Base-by-base conservation (phyloP, 805 yeast species). In the Nadsonia fulvescens region DNA sequence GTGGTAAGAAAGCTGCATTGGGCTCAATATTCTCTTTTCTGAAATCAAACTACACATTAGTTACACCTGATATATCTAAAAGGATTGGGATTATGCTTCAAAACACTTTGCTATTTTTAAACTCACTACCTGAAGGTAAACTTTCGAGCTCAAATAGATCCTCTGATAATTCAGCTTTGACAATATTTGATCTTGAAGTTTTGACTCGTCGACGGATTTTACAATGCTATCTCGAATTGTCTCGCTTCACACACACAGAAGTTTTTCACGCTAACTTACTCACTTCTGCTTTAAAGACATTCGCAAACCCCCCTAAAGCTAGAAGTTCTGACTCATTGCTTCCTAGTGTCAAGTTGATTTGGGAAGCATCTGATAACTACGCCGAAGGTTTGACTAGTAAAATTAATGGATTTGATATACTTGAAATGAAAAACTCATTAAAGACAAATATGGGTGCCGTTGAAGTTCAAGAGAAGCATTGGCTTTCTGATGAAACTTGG, bases 1-100 rank as follows among this genome's bases (percentile, higher is more conserved):
- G 68, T 35, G 57, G 70, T 5, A 59, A 74, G 32, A 58, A 66
- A 33, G 64, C 65, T 33, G 63, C 79, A 0, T 44, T 76, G 23
- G 57, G 69, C 2, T 69, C 77, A 23, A 42, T 75, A 10, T 38
- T 64, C 14, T 56, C 66, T 5, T 73, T 67, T 40, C 37, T 69
- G 27, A 31, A 26, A 9, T 38, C 39, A 30, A 58, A 56, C 28
- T 43, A 46, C 20, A 38, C 47, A 8, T 37, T 50, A 2, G 34
- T 65, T 1, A 56, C 63, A 2, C 46, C 47, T 5, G 62, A 61
- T 13, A 47, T 59, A 8, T 49, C 64, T 1, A 50, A 50, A 21
- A 53, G 66, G 10, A 44, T 68, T 6, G 59, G 66, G 9, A 58
- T 57, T 24, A 39, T 67, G 27, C 52, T 75, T 14, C 58, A 69